Evolutionary conservation across 495 filamentous ascomycete species (phyloP).

Genomic region (Penicillium lividum): DNA sequence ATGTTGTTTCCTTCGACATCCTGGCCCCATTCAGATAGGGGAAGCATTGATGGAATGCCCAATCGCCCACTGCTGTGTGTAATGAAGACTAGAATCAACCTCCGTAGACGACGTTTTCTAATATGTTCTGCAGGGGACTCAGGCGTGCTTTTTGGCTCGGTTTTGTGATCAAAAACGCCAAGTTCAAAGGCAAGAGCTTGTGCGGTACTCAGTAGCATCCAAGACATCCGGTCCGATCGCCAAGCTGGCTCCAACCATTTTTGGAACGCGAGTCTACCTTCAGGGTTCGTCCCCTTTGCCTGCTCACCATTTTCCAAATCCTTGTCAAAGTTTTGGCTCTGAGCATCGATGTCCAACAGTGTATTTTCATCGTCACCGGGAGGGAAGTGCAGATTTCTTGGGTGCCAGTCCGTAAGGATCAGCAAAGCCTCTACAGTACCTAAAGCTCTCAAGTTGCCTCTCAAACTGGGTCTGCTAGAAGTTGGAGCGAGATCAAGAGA

Average conservation of each 20-base stretch:
- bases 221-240: slow-evolving; percentile 96
- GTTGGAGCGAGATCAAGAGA: slow-evolving; percentile 64
- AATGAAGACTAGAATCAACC: slow-evolving; percentile 83
- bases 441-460: slow-evolving; percentile 81
- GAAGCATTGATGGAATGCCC: slow-evolving; percentile 92
- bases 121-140: slow-evolving; percentile 65
- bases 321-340: slow-evolving; percentile 38
- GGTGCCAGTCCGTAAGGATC: slow-evolving; percentile 96
- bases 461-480: slow-evolving; percentile 49
- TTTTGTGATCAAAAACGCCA: slow-evolving; percentile 88
- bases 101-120: slow-evolving; percentile 78
- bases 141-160: slow-evolving; percentile 47
- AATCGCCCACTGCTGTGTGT: slow-evolving; percentile 90
- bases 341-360: slow-evolving; percentile 53
- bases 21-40: slow-evolving; percentile 56
- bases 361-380: slow-evolving; percentile 77
- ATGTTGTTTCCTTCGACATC: slow-evolving; percentile 41
- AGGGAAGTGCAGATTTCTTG: slow-evolving; percentile 90
- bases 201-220: slow-evolving; percentile 93
- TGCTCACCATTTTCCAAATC: slow-evolving; percentile 40
- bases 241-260: slow-evolving; percentile 97
- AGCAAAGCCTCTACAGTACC: slow-evolving; percentile 92
- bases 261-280: slow-evolving; percentile 68
- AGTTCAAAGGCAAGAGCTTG: slow-evolving; percentile 89
- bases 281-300: slow-evolving; percentile 43